Evolutionary conservation across 2,329 filamentous ascomycete species (phyloP).

Genomic region (Colletotrichum liaoningense): DNA sequence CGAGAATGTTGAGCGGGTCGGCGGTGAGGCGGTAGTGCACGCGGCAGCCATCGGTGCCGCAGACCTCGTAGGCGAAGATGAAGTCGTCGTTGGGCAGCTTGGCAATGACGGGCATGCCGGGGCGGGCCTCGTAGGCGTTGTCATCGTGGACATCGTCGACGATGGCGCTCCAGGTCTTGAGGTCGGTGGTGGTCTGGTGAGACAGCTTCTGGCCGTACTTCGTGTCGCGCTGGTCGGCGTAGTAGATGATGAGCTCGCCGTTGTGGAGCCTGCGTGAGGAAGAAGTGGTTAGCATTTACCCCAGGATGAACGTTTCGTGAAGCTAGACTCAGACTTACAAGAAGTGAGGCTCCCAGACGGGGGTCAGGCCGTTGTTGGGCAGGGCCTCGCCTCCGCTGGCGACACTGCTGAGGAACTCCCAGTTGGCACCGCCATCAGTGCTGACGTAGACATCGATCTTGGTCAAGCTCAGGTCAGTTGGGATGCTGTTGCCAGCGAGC

Average conservation of each 20-base stretch:
- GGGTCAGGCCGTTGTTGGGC: slow-evolving; percentile 73
- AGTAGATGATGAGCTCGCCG: slow-evolving; percentile 72
- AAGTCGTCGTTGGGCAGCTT: slow-evolving; percentile 68
- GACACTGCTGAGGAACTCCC: slow-evolving; percentile 75
- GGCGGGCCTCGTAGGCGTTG: slow-evolving; percentile 67
- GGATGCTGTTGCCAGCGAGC: slow-evolving; percentile 69
- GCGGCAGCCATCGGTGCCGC: slow-evolving; percentile 57
- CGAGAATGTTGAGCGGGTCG: slow-evolving; percentile 50
- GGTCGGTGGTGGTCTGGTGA: slow-evolving; percentile 71
- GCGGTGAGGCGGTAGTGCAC: slow-evolving; percentile 57
- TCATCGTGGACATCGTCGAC: slow-evolving; percentile 72
- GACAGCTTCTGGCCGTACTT: slow-evolving; percentile 75
- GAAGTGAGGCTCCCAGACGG: slow-evolving; percentile 80
- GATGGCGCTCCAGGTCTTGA: slow-evolving; percentile 65
- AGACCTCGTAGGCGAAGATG: slow-evolving; percentile 74
- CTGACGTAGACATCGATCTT: slow-evolving; percentile 78
- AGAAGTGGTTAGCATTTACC: not conserved
- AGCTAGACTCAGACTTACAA: slow-evolving; percentile 45
- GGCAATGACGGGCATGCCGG: slow-evolving; percentile 75
- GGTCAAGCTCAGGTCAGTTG: slow-evolving; percentile 69
- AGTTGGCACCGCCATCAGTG: slow-evolving; percentile 68
- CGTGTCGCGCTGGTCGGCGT: slow-evolving; percentile 77
- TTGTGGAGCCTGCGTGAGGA: slow-evolving; percentile 59
- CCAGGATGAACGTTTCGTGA: accelerated
- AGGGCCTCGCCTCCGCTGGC: slow-evolving; percentile 70